These are phyloP conservation scores for Vanilla planifolia DNA, from an alignment of 106 monocot genomes.

Conservation along the genomic window DNA sequence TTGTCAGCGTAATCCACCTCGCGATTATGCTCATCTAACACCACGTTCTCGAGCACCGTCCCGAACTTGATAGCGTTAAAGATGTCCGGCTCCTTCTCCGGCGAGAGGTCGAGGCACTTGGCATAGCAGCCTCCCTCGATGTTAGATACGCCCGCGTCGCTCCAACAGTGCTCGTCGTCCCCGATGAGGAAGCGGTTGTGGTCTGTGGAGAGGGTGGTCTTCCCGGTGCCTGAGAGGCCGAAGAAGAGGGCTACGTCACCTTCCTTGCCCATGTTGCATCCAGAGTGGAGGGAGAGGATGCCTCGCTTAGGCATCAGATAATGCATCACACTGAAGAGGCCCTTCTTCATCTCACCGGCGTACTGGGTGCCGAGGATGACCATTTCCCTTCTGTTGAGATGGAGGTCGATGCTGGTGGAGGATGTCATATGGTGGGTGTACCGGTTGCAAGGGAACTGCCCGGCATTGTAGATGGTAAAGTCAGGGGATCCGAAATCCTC, in stretches of 20 bases:
- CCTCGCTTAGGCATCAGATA: constrained; percentile 76
- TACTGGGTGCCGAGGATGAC: constrained; percentile 81
- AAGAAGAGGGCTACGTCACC: constrained; percentile 86
- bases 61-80: constrained; percentile 85
- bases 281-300: constrained; percentile 70
- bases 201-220: constrained; percentile 73
- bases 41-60: constrained; percentile 18
- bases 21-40: background rate
- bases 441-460: constrained; percentile 81
- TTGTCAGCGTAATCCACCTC: constrained; percentile 36
- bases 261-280: constrained; percentile 70
- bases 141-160: constrained; percentile 68
- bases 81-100: constrained; percentile 78
- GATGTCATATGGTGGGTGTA: constrained; percentile 94
- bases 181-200: constrained; percentile 65
- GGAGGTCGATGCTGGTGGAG: constrained; percentile 76
- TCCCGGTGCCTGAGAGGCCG: constrained; percentile 75
- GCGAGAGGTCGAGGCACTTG: constrained; percentile 62
- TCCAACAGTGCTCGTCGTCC: constrained; percentile 85
- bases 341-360: constrained; percentile 94
- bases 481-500: constrained; percentile 74
- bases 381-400: constrained; percentile 77
- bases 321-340: constrained; percentile 81
- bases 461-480: constrained; percentile 85
- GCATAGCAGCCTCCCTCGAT: constrained; percentile 96